Base-by-base conservation (phyloP, 306 rosid genomes). In the Sophora flavescens region DNA sequence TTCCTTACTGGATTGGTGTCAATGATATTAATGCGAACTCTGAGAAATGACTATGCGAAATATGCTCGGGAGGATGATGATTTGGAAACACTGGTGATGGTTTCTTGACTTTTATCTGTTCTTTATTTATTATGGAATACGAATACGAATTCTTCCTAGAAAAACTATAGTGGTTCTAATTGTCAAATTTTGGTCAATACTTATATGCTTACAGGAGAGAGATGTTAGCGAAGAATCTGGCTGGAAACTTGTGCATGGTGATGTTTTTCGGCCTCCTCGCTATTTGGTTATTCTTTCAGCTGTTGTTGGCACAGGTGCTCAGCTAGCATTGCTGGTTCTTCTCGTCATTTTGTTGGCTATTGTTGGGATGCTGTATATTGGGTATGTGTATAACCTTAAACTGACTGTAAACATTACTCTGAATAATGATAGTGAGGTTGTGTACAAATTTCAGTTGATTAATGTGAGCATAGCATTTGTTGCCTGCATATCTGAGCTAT, bases 241-340 rank as follows among this genome's bases (percentile, higher is more conserved):
- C 44, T 96, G 99, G 99, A 96, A 96, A 79, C 99, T 96, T 81
- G 99, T 96, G 70, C 99, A 96, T 71, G 99, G 99, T 81, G 99
- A 96, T 89, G 99, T 96, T 87, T 96, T 96, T 64, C 89, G 99
- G 67, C 87, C 97, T 82, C 87, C 99, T 80, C 88, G 89, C 72
- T 57, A 78, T 75, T 88, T 96, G 64, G 98, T 88, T 51, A 26
- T 96, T 81, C 91, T 92, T 72, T 96, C 99, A 26, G 99, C 99
- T 82, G 97, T 96, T 80, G 98, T 96, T 56, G 98, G 99, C 17
- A 96, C 98, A 0, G 99, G 99, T 52, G 99, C 98, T 70, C 99
- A 96, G 84, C 83, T 96, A 57, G 98, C 98, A 3, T 84, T 96
- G 88, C 90, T 96, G 81, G 90, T 96, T 86, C 97, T 92, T 67